A percentile compares a stretch with the other conserved stretches of the same genome.
Conservation (phyloP, 169 alveolate species). For the Eimeria falciformis region DNA sequence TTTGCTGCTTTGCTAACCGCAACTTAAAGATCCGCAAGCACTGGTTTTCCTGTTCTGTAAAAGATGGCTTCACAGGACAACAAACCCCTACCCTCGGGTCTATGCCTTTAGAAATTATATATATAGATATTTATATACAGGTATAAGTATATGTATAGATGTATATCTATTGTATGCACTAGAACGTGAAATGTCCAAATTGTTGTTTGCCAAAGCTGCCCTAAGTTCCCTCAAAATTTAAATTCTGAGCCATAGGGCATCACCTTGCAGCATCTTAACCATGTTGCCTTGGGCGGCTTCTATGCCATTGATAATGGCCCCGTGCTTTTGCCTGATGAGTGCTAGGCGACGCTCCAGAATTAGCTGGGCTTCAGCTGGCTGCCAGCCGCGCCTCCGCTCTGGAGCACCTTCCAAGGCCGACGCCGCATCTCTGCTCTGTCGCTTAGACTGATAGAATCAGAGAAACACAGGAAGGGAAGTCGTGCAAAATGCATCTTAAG, state of each 20-base stretch:
- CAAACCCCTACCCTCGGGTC: background rate
- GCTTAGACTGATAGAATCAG: constrained; percentile 17
- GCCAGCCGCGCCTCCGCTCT: background rate
- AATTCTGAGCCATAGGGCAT: constrained; percentile 29
- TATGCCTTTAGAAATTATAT: background rate
- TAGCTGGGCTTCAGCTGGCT: background rate
- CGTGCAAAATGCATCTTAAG: no score
- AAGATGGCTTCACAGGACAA: background rate
- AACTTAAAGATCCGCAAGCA: constrained; percentile 22
- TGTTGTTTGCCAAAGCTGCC: no score
- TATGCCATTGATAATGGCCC: constrained; percentile 39
- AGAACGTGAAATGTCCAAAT: no score
- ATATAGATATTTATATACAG: no score
- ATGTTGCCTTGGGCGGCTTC: constrained; percentile 51
- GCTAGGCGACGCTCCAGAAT: constrained; percentile 48
- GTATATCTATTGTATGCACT: no score
- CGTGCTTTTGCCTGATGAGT: constrained; percentile 58
- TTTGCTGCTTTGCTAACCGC: background rate
- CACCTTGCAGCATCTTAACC: constrained; percentile 64
- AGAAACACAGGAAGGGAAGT: no score
- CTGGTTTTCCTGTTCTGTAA: constrained; percentile 63
- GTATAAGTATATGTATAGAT: no score
- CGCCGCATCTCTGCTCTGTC: constrained; percentile 40
- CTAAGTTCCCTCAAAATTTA: no score
- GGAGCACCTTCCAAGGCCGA: constrained; percentile 47